These are phyloP conservation scores for Iris macrosiphon DNA, from an alignment of 106 monocot species.

Conservation along the genomic window DNA sequence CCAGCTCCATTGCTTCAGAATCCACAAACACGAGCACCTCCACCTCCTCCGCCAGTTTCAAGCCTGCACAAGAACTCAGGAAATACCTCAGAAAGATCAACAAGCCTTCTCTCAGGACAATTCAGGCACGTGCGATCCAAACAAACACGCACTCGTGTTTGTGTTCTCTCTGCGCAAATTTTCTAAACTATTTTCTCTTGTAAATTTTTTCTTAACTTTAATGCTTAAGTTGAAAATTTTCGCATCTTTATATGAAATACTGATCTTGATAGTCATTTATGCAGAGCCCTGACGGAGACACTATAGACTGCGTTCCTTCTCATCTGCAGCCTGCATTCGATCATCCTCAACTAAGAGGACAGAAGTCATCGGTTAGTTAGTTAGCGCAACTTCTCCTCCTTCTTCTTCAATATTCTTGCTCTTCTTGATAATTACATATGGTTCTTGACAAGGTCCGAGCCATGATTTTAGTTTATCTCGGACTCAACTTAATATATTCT, in stretches of 20 bases:
- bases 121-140: conserved; percentile 68
- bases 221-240: neutral
- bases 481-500: no score
- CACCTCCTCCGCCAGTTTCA: conserved; percentile 2
- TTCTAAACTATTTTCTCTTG: neutral
- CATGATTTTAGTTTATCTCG: neutral
- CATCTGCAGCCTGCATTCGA: conserved; percentile 93
- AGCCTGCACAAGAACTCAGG: conserved; percentile 43
- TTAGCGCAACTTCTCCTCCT: neutral
- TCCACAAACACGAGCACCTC: no score
- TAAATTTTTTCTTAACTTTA: neutral
- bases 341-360: conserved; percentile 67
- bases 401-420: no score
- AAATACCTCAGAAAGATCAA: conserved; percentile 56
- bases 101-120: conserved; percentile 68
- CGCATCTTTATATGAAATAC: neutral
- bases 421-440: conserved; percentile 11
- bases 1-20: neutral
- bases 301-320: conserved; percentile 80
- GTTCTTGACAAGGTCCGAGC: conserved; percentile 45
- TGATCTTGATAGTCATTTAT: neutral
- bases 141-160: no score
- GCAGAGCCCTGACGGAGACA: conserved; percentile 92
- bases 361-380: conserved; percentile 72
- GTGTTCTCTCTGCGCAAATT: neutral